Evolutionary conservation across 805 yeast species (phyloP), one percentile per base, ranked within the genome.

Genomic region (Zygosaccharomyces kombuchaensis): DNA sequence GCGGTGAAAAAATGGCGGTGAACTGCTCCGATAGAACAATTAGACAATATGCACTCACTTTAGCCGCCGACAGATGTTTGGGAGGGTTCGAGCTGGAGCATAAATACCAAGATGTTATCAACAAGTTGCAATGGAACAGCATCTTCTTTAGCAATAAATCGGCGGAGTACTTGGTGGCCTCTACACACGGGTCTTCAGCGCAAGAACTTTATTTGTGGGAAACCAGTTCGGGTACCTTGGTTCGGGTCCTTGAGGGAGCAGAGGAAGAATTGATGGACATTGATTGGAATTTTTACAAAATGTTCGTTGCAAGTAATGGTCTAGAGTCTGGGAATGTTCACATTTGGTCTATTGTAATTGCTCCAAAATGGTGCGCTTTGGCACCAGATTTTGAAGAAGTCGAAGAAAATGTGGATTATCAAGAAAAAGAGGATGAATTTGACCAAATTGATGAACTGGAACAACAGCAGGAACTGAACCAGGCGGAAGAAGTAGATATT

Each of bases 301-400:
- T 96, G 63, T 70, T 77, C 50, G 80, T 91, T 27, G 84, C 84
- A 8, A 84, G 95, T 13, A 85, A 87, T 23, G 96, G 97, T 0
- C 68, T 87, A 44, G 98, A 90, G 58, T 73, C 86, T 26, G 97
- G 97, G 1, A 72, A 80, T 31, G 76, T 90, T 1, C 89, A 86
- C 59, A 61, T 85, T 34, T 91, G 97, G 96, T 77, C 84, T 40
- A 76, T 87, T 8, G 77, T 77, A 32, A 78, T 86, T 16, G 95
- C 96, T 0, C 96, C 89, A 57, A 85, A 87, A 66, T 90, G 98
- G 98, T 84, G 95, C 64, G 95, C 97, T 1, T 70, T 90, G 56
- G 97, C 97, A 0, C 97, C 97, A 0, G 98, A 91, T 63, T 90
- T 91, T 62, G 95, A 85, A 39, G 97, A 90, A 63, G 82, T 90